Base-by-base conservation (phyloP, 2,329 filamentous ascomycete species). In the Cryphonectria nitschkei region DNA sequence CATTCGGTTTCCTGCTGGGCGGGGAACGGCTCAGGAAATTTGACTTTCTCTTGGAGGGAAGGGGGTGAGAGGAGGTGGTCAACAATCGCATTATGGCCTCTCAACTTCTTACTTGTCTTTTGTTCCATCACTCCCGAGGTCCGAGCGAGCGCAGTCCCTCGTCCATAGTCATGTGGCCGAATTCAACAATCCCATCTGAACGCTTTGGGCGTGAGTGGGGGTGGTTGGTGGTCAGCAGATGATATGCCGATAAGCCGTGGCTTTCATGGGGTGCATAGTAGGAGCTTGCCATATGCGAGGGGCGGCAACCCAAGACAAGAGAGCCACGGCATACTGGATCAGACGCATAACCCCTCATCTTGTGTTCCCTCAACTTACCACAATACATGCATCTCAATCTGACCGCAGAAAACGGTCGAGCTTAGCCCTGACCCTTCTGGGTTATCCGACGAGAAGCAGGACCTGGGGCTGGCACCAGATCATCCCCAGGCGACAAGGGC, bases 311-410 rank as follows among this genome's bases (percentile, higher is more conserved):
- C 37, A 39, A 39, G 37, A 39, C 37, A 39, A 39, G 37, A 52
- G 60, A 52, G 61, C 58, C 19, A 67, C 62, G 37, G 67, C 67
- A 58, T n/a, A n/a, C 66, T 67, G 66, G 19, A 26, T 68, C 34
- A 60, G 19, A 62, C 61, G n/a, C 60, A 63, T 65, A 19, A n/a
- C 70, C 72, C 72, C 72, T 73, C 72, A 73, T 73, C 65, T 70
- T 70, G 72, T 73, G 65, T 54, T 68, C 61, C 72, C 61, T 70
- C 56, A 46, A 37, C 46, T 26, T 50, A 39, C 7, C 37, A 39
- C 9, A 39, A 11, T 39, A 52, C 52, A 70, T 68, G 65, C 54
- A 46, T 68, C 68, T 43, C 60, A 63, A 54, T 72, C 68, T 54
- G 41, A 72, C 65, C 39, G 64, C 52, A 71, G 50, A 41, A 39